Conservation (phyloP, 345 rosid species). For the Excoecaria cochinchinensis region DNA sequence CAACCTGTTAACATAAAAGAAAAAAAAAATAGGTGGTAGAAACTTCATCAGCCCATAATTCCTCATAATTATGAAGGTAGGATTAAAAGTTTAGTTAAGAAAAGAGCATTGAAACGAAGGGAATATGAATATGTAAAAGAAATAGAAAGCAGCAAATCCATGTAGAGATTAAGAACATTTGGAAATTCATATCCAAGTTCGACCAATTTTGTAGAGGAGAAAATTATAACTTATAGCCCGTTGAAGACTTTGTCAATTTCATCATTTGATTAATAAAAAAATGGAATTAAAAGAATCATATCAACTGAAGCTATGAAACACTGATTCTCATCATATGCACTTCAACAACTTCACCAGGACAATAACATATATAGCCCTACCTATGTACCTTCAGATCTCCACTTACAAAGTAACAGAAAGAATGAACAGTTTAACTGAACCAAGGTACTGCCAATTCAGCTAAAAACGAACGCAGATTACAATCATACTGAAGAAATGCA, state of each 20-base stretch:
- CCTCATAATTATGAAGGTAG: neutral
- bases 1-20: slow-evolving; percentile 44
- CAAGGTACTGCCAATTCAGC: neutral
- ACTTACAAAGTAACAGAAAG: neutral
- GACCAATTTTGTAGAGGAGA: neutral
- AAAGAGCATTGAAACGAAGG: neutral
- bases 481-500: neutral
- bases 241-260: neutral
- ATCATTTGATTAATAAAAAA: neutral
- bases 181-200: neutral
- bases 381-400: neutral
- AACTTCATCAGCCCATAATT: neutral
- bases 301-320: neutral
- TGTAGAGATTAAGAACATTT: neutral
- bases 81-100: neutral
- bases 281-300: neutral
- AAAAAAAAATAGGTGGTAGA: neutral
- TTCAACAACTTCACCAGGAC: neutral
- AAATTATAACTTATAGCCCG: neutral
- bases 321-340: neutral
- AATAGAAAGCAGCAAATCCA: neutral
- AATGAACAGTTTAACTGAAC: neutral
- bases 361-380: neutral
- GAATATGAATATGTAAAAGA: neutral
- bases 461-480: neutral